Evolutionary conservation across 176 grass and related monocot species (phyloP), one percentile per base, ranked within the genome.

Genomic region (Oropetium thomaeum): DNA sequence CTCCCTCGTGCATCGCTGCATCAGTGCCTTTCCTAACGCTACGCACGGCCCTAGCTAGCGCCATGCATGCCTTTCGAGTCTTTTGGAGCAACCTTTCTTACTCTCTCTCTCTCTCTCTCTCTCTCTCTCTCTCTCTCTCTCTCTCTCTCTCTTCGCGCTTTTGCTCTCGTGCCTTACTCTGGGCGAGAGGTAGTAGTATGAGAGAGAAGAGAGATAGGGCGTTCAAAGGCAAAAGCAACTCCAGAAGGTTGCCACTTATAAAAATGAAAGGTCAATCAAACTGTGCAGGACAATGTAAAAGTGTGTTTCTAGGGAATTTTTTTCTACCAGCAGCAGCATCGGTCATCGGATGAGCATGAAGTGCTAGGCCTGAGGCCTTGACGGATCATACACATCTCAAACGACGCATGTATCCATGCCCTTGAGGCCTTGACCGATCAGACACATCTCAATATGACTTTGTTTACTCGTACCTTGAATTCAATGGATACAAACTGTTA

Each of bases 231-330:
- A 22, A 82, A 86, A 77, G 84, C 37, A n/a, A 26, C 30, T 38
- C 58, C 45, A 41, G 74, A 73, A 83, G 60, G 67, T 67, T 27
- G 10, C 85, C 23, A 27, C 23, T 27, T 23, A 53, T 62, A 73
- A 67, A 87, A 82, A 39, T 12, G 10, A 73, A 82, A 87, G 72
- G 74, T 83, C 79, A 78, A 78, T 73, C 74, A 73, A 71, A 59
- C n/a, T n/a, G 59, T 5, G 43, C 54, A 16, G 69, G 45, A 39
- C 20, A 68, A 73, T 73, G 72, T 48, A 51, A 79, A 58, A n/a
- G n/a, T n/a, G 57, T 22, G 9, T 5, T 13, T 3, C 73, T 1
- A 4, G 58, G 57, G 48, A 48, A 16, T 62, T 74, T 26, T 58
- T 53, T 74, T 8, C 16, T 8, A 33, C 15, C 34, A 19, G 22